Evolutionary conservation across 179 eudicot species (phyloP).

Genomic region (Sideroxylon spinosum): DNA sequence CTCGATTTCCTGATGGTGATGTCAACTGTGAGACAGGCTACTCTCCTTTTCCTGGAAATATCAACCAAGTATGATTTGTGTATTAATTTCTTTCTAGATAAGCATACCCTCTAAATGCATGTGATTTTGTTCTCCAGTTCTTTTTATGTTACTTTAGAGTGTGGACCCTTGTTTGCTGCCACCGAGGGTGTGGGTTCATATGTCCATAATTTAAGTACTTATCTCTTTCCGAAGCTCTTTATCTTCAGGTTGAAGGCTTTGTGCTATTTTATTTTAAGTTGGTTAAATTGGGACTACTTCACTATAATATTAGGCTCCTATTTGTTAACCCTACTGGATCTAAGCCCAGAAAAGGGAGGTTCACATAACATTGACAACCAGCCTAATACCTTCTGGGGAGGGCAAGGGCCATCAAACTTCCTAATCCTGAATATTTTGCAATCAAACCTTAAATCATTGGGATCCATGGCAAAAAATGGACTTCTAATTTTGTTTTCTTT

Average conservation of each 20-base stretch:
- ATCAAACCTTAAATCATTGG: too few relatives aligned
- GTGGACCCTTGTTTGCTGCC: not conserved
- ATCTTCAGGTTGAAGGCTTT: not conserved
- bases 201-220: not conserved
- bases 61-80: conserved; percentile 62
- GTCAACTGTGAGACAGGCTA: conserved; percentile 87
- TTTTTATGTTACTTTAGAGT: not conserved
- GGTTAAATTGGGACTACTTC: not conserved
- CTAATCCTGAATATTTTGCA: too few relatives aligned
- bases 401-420: too few relatives aligned
- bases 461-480: too few relatives aligned
- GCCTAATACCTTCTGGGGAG: too few relatives aligned
- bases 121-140: not conserved
- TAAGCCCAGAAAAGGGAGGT: not conserved
- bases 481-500: too few relatives aligned
- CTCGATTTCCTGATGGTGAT: conserved; percentile 86
- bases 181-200: not conserved
- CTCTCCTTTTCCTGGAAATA: conserved; percentile 98
- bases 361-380: too few relatives aligned
- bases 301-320: not conserved
- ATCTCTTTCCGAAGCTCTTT: not conserved
- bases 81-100: not conserved
- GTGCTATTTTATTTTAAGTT: not conserved
- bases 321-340: not conserved
- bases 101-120: not conserved